phyloP scores from a whole-genome alignment of 768 basidiomycete species.

The Serendipita sp. region DNA sequence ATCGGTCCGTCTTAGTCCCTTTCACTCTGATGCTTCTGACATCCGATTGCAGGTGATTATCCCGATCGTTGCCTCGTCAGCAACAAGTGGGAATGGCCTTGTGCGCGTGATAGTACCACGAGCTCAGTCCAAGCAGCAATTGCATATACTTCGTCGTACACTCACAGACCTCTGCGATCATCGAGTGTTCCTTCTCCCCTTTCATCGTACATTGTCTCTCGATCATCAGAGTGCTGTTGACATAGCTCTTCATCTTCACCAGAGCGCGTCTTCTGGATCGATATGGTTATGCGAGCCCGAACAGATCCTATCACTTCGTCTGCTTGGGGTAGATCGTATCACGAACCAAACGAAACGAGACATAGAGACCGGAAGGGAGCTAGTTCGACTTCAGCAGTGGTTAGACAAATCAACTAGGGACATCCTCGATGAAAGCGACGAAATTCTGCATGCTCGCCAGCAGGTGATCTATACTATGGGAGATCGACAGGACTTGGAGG shows the following conservation, averaged over 20 bases:
- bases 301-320: constrained; percentile 35
- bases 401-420: constrained; percentile 11
- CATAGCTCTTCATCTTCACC: too few relatives aligned
- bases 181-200: constrained; percentile 34
- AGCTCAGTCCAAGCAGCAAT: constrained; percentile 32
- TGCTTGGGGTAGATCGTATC: constrained; percentile 30
- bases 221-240: background rate
- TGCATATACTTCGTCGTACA: constrained; percentile 30
- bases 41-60: constrained; percentile 22
- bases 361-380: background rate
- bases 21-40: background rate
- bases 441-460: constrained; percentile 32
- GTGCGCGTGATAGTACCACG: constrained; percentile 38
- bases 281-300: constrained; percentile 39
- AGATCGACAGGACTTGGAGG: constrained; percentile 24
- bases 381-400: constrained; percentile 11
- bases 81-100: constrained; percentile 29
- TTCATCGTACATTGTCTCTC: constrained; percentile 27
- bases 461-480: constrained; percentile 35
- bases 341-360: constrained; percentile 11
- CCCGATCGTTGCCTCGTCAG: constrained; percentile 25
- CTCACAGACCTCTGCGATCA: constrained; percentile 32
- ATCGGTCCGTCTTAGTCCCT: constrained; percentile 18
- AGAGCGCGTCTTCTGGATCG: too few relatives aligned
- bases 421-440: constrained; percentile 12